Evolutionary conservation across 306 rosid genomes (phyloP), one percentile per base, ranked within the genome.

Genomic region (Spatholobus suberectus): DNA sequence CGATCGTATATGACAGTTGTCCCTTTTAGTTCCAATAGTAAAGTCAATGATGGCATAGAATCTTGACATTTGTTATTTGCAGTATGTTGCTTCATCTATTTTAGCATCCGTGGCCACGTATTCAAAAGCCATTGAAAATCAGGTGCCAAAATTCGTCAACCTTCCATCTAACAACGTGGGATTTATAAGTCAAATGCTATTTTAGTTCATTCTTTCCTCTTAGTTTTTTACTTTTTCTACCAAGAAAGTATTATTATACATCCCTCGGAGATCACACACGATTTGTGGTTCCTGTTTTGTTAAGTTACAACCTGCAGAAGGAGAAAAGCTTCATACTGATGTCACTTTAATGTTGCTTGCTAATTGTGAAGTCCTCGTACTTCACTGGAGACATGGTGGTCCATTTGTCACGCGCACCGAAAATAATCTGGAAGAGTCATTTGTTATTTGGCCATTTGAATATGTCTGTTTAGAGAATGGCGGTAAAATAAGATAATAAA

Each of bases 121-220:
- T 78, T 87, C 90, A 86, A 85, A 86, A 80, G 26, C 70, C 84
- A 79, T 85, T 80, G 91, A 91, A 89, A 90, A 79, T 88, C 94
- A 73, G 93, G 86, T 91, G 84, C 85, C 40, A 67, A 76, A 61
- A 81, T 82, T 79, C 94, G 93, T 90, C 98, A 82, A 92, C 92
- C 71, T 51, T 85, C 75, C 81, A 93, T 95, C 98, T 94, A 94
- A 91, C 94, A 83, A 4, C 61, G 74, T 43, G 26, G 57, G 49
- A 70, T 68, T 82, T 75, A 49, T 7, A 76, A 70, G 85, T 85
- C 88, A 85, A 76, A 85, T 76, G 49, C 3, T 75, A 21, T 81
- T 70, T 81, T 49, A 66, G 29, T 80, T 68, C 69, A 44, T 67
- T 73, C 70, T 84, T 52, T 72, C 76, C 47, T 20, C 10, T 29